A percentile compares a stretch with the other conserved stretches of the same genome.
Conservation (phyloP, 768 basidiomycete species). For the Rhodotorula taiwanensis region DNA sequence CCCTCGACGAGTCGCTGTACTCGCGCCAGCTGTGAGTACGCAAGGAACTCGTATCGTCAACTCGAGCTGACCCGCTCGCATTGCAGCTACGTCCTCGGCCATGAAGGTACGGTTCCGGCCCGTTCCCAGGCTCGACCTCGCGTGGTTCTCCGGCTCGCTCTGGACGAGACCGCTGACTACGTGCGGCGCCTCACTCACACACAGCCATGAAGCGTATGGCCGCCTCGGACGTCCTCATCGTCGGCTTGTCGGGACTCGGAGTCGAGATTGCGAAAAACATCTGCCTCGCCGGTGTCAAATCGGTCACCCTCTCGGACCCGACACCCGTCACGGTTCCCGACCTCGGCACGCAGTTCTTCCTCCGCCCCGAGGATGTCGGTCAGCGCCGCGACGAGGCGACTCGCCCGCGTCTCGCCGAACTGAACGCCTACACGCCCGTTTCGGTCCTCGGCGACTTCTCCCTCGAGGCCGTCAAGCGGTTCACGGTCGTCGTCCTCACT, state of each 20-base stretch:
- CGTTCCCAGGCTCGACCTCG: neutral
- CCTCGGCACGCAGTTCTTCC: constrained; percentile 95
- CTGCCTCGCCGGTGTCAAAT: constrained; percentile 91
- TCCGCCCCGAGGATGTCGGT: constrained; percentile 78
- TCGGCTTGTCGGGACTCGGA: constrained; percentile 84
- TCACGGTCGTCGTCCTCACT: constrained; percentile 70
- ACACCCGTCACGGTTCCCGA: constrained; percentile 80
- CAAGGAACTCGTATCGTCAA: neutral
- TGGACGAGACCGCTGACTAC: too few species aligned
- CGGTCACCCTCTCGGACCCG: constrained; percentile 90
- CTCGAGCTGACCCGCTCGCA: neutral
- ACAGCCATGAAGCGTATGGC: constrained; percentile 99
- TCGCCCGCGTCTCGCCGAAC: constrained; percentile 78
- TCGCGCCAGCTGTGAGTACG: constrained; percentile 28
- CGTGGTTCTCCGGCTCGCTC: too few species aligned
- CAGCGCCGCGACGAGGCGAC: constrained; percentile 79
- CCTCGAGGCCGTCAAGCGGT: constrained; percentile 67
- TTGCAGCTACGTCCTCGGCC: constrained; percentile 11
- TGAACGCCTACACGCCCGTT: constrained; percentile 94
- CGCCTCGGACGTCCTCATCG: constrained; percentile 82
- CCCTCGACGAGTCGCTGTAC: constrained; percentile 28
- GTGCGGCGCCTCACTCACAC: too few species aligned
- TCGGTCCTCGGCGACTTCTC: constrained; percentile 77
- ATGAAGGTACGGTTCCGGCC: neutral
- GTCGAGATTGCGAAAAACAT: constrained; percentile 98